phyloP scores from a whole-genome alignment of 169 alveolate species.

The Plasmodium chabaudi region DNA sequence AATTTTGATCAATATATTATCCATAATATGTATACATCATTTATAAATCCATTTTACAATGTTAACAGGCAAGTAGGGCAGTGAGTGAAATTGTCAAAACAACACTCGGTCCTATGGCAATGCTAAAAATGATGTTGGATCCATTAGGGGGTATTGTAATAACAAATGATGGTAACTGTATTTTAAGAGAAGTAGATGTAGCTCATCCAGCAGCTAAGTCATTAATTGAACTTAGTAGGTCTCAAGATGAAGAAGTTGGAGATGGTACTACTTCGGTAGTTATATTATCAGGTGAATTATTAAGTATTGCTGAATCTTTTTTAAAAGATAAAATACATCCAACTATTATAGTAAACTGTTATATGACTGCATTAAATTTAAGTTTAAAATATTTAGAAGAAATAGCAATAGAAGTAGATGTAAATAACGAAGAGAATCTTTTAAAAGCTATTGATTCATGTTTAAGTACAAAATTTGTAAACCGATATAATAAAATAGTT shows the following conservation, averaged over 20 bases:
- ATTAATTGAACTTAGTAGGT: constrained; percentile 97
- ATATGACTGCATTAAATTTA: constrained; percentile 95
- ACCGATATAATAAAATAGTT: constrained; percentile 95
- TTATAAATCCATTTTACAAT: neutral
- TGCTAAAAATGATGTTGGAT: constrained; percentile 99
- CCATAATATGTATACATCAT: neutral
- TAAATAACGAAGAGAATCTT: constrained; percentile 89
- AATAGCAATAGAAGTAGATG: constrained; percentile 91
- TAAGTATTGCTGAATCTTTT: constrained; percentile 96
- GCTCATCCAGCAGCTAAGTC: constrained; percentile 99
- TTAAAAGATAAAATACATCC: constrained; percentile 96
- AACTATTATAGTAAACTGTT: constrained; percentile 94
- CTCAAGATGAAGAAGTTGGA: constrained; percentile 99
- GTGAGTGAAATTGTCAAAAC: constrained; percentile 97
- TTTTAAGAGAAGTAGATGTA: constrained; percentile 98
- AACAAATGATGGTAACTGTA: constrained; percentile 98
- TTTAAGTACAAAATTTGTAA: constrained; percentile 95
- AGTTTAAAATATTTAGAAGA: constrained; percentile 90
- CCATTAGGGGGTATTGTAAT: constrained; percentile 99
- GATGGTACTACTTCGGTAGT: constrained; percentile 99
- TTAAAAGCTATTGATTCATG: constrained; percentile 88
- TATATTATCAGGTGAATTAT: constrained; percentile 97
- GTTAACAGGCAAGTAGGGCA: constrained; percentile 95
- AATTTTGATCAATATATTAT: neutral
- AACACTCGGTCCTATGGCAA: constrained; percentile 98